Base-by-base conservation (phyloP, 148 eudicot species). In the Rhododendron griersonianum region DNA sequence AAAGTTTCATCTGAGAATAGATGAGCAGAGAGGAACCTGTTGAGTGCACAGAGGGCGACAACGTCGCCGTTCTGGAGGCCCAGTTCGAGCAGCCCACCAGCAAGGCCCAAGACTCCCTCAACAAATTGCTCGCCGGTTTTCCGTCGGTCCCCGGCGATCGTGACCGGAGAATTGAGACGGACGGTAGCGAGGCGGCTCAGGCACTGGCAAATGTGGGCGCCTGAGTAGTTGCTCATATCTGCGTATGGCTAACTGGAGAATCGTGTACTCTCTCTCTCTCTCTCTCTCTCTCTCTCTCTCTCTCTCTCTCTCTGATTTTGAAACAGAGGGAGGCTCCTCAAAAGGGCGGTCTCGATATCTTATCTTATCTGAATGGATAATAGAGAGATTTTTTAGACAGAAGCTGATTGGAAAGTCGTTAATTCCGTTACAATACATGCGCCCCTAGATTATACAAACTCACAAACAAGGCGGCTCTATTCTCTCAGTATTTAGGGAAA, bases 201-300 rank as follows among this genome's bases (percentile, higher is more conserved):
- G 90, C 98, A 95, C 86, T 93, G 96, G 90, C 98, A 93, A 87
- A 95, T 90, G 87, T 94, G 98, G 45, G 94, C 85, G 71, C 87
- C 82, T 13, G 92, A 88, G 90, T 73, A 87, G 76, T 35, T 87
- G 23, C 73, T 33, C 89, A 78, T 89, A 1, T 73, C 51, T 15
- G 28, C 11, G 55, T 28, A 25, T 37, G 10, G 84, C 57, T 67
- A 67, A 67, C 33, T 80, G 23, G 30, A 33, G 23, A n/a, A 33
- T 37, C 61, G 47, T 28, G n/a, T 28, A 10, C 18, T 44, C 59
- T 25, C 61, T 45, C 57, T 47, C 81, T 19, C 80, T 78, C 30
- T 21, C 51, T 41, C 79, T 75, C 79, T 39, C 79, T 16, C 45
- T n/a, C n/a, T n/a, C n/a, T n/a, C n/a, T n/a, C n/a, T n/a, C n/a